Evolutionary conservation across 768 basidiomycete species (phyloP).

Genomic region (Chalciporus sphaerocephalus): DNA sequence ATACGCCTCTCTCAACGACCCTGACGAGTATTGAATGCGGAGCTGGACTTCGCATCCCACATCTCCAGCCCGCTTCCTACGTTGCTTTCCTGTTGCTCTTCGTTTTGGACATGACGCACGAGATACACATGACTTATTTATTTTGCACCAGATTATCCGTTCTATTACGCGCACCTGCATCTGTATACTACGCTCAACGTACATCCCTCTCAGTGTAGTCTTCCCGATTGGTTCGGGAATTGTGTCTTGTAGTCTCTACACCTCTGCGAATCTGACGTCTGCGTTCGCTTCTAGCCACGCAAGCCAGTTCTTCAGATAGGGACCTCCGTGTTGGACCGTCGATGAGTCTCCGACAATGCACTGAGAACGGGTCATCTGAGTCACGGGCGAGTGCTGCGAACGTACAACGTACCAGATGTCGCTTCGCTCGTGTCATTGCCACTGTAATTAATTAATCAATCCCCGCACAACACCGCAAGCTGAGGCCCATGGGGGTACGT

Average conservation of each 20-base stretch:
- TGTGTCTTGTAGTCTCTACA: slow-evolving; percentile 16
- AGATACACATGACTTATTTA: not conserved
- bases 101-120: not conserved
- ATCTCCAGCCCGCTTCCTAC: no score
- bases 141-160: slow-evolving; percentile 7
- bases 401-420: slow-evolving; percentile 68
- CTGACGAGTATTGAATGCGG: slow-evolving; percentile 59
- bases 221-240: not conserved
- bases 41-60: slow-evolving; percentile 5
- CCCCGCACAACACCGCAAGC: not conserved
- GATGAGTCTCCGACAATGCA: slow-evolving; percentile 93
- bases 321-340: slow-evolving; percentile 80
- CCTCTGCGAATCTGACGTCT: slow-evolving; percentile 82
- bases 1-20: slow-evolving; percentile 66
- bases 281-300: slow-evolving; percentile 86
- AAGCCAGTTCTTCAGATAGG: slow-evolving; percentile 87
- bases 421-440: slow-evolving; percentile 87
- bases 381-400: not conserved
- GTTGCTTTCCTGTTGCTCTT: not conserved
- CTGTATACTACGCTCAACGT: slow-evolving; percentile 5
- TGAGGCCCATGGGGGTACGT: slow-evolving; percentile 11
- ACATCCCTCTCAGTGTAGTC: not conserved
- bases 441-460: slow-evolving; percentile 39
- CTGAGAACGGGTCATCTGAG: slow-evolving; percentile 35
- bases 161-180: slow-evolving; percentile 1